phyloP scores from a whole-genome alignment of 495 filamentous ascomycete genomes.

The Chaetomium fimeti region DNA sequence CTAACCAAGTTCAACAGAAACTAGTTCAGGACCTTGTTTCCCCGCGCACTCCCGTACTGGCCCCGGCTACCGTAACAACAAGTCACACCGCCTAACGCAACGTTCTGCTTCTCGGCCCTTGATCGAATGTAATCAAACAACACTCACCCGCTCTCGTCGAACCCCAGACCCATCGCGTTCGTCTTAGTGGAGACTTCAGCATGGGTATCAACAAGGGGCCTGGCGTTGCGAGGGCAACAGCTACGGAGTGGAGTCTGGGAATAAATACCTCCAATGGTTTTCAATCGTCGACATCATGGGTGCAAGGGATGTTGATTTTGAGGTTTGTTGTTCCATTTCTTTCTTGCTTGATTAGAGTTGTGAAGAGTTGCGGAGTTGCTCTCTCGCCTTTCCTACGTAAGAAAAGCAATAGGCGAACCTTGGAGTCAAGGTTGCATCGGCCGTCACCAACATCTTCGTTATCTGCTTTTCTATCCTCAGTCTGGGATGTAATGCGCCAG shows the following conservation, averaged over 20 bases:
- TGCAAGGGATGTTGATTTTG: not conserved
- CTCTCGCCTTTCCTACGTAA: too few species aligned
- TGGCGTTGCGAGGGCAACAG: conserved; percentile 18
- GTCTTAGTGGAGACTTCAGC: conserved; percentile 14
- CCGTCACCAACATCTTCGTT: not conserved
- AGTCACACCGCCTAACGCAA: too few species aligned
- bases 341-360: not conserved
- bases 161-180: not conserved
- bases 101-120: not conserved
- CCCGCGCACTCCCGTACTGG: not conserved
- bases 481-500: not conserved
- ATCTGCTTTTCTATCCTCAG: not conserved
- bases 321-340: not conserved
- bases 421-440: not conserved
- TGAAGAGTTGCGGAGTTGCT: not conserved
- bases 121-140: conserved; percentile 10
- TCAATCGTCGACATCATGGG: conserved; percentile 15
- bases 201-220: conserved; percentile 21
- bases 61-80: not conserved
- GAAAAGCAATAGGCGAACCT: not conserved
- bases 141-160: too few species aligned
- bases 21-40: not conserved
- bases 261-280: conserved; percentile 19
- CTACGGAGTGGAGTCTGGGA: conserved; percentile 11
- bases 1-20: not conserved